phyloP scores from a whole-genome alignment of 768 basidiomycete genomes.

The Amyloporia xantha region DNA sequence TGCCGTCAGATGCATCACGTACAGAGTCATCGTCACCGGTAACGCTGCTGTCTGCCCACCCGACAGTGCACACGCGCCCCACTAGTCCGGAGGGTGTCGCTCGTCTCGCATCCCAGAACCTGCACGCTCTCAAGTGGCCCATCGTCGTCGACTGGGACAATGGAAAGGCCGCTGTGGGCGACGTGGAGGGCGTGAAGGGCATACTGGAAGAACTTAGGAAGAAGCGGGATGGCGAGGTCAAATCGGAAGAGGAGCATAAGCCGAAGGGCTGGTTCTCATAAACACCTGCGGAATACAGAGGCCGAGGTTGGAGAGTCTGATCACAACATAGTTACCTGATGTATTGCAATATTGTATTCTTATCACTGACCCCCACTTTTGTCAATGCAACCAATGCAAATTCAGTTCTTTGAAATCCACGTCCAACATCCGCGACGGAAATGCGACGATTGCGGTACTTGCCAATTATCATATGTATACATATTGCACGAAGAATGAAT shows the following conservation, averaged over 20 bases:
- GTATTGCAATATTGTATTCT: no score
- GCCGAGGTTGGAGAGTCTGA: not conserved
- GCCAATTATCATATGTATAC: no score
- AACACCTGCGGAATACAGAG: not conserved
- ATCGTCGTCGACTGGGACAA: constrained; percentile 73
- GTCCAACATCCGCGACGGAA: no score
- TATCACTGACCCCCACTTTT: not conserved
- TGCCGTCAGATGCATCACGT: constrained; percentile 25
- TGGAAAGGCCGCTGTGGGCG: constrained; percentile 59
- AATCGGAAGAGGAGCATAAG: constrained; percentile 36
- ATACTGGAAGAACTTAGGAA: constrained; percentile 63
- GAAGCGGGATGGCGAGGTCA: constrained; percentile 56
- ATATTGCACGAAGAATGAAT: no score
- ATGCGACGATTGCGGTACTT: no score
- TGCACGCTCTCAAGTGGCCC: constrained; percentile 66
- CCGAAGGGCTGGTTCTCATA: constrained; percentile 54
- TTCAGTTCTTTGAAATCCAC: not conserved
- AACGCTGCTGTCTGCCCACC: constrained; percentile 58
- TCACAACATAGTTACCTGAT: no score
- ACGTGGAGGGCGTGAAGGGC: constrained; percentile 58
- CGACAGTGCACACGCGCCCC: constrained; percentile 33
- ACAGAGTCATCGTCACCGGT: constrained; percentile 14
- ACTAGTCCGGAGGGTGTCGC: constrained; percentile 40
- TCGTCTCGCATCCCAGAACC: constrained; percentile 47
- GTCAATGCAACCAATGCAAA: not conserved